phyloP scores from a whole-genome alignment of 2,329 filamentous ascomycete genomes.

The Cladobotryum mycophilum region DNA sequence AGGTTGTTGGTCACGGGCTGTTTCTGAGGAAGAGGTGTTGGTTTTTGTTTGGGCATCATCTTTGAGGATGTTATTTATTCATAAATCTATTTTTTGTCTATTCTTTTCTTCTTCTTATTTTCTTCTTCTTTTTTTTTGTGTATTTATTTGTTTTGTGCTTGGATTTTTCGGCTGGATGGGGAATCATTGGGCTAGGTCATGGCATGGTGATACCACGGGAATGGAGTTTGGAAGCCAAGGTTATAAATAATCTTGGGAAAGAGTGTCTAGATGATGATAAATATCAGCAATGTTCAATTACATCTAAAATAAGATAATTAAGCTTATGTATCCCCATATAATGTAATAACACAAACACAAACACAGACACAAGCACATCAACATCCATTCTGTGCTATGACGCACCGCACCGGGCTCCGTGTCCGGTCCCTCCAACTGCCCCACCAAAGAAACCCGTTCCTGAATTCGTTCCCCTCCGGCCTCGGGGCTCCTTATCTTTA shows the following conservation, averaged over 20 bases:
- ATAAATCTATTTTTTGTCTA: no score
- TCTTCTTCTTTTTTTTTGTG: not conserved
- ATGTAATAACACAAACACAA: no score
- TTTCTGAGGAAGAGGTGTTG: constrained; percentile 15
- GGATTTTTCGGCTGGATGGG: not conserved
- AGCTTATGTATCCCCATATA: no score
- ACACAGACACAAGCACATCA: no score
- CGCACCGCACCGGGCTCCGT: not conserved
- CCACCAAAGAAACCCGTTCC: not conserved
- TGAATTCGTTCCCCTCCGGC: constrained; percentile 1
- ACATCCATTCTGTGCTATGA: not conserved
- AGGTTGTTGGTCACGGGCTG: constrained; percentile 13
- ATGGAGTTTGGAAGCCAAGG: no score
- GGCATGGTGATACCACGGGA: no score
- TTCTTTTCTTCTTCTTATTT: not conserved
- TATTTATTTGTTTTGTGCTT: not conserved
- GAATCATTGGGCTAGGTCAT: not conserved
- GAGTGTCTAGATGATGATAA: no score
- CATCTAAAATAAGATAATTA: no score
- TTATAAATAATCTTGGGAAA: no score
- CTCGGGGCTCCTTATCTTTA: constrained; percentile 9
- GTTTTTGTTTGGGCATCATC: constrained; percentile 16
- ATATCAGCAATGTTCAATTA: no score
- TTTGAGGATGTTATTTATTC: not conserved
- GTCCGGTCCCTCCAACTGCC: not conserved